A percentile compares a stretch with the other conserved stretches of the same genome.
phyloP scores from a whole-genome alignment of 768 basidiomycete species.

The Cantharellus anzutake region DNA sequence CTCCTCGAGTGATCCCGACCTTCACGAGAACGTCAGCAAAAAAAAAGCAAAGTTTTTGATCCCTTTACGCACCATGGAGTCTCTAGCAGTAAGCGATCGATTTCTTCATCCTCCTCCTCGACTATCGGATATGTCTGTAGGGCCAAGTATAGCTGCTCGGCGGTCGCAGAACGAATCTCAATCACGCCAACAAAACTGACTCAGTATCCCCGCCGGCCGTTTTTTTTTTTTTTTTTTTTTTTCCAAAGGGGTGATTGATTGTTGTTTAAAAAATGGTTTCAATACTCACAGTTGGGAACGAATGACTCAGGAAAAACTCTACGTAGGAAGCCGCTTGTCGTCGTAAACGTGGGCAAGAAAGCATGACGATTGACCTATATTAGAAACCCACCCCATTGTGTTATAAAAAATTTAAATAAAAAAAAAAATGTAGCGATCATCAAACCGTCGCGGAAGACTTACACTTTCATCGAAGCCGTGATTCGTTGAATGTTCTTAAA shows the following conservation, averaged over 20 bases:
- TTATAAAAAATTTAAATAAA: no score
- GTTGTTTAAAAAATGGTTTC: no score
- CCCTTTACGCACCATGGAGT: constrained; percentile 40
- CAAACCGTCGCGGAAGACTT: constrained; percentile 12
- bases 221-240: no score
- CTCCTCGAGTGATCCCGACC: no score
- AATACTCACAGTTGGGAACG: constrained; percentile 55
- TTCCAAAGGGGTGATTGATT: no score
- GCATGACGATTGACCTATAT: constrained; percentile 50
- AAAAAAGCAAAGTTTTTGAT: no score
- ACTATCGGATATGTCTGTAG: constrained; percentile 47
- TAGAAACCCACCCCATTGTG: no score
- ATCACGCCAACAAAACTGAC: no score
- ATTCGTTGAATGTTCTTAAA: constrained; percentile 76
- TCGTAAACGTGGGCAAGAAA: constrained; percentile 32
- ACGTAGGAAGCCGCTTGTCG: constrained; percentile 27
- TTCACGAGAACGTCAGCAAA: no score
- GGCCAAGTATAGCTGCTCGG: constrained; percentile 65
- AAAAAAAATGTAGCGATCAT: neutral
- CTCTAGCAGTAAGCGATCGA: constrained; percentile 46
- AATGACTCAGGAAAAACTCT: constrained; percentile 48
- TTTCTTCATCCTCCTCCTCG: constrained; percentile 36
- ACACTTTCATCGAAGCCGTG: constrained; percentile 73
- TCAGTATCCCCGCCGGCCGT: no score
- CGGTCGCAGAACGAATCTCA: constrained; percentile 62